phyloP scores from a whole-genome alignment of 805 yeast genomes.

The Komagataella kurtzmanii region DNA sequence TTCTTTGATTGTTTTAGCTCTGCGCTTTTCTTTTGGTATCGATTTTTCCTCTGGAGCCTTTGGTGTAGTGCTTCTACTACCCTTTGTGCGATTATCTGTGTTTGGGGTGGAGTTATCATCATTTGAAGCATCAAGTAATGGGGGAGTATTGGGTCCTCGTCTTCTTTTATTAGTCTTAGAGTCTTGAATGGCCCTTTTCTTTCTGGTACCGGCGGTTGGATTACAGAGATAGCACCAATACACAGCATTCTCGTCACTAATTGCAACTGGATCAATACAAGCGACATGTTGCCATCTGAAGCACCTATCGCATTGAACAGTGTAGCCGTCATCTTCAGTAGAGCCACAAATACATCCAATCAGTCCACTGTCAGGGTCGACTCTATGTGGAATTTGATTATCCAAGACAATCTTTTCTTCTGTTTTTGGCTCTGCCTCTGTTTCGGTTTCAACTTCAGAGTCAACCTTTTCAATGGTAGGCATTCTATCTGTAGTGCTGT shows the following conservation, averaged over 20 bases:
- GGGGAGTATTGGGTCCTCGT: constrained; percentile 1
- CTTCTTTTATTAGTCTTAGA: background rate
- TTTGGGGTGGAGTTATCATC: background rate
- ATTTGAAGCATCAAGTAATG: background rate
- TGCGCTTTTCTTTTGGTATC: background rate
- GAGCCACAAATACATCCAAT: constrained; percentile 85
- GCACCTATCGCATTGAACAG: constrained; percentile 89
- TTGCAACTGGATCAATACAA: constrained; percentile 70
- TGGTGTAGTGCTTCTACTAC: background rate
- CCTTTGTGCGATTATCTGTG: background rate
- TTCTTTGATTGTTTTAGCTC: background rate
- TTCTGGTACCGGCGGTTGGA: constrained; percentile 6
- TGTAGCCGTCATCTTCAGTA: constrained; percentile 85
- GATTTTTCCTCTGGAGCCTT: background rate
- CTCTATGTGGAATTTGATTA: constrained; percentile 27
- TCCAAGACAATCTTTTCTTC: background rate
- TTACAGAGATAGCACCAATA: constrained; percentile 74
- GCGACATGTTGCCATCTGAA: constrained; percentile 90
- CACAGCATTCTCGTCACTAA: constrained; percentile 69
- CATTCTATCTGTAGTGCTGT: background rate
- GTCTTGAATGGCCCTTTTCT: background rate
- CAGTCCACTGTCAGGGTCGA: constrained; percentile 70
- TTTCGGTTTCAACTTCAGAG: constrained; percentile 5
- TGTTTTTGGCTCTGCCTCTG: background rate
- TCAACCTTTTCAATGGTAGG: constrained; percentile 8